phyloP scores from a whole-genome alignment of 768 basidiomycete genomes.

The Suillus variegatus region DNA sequence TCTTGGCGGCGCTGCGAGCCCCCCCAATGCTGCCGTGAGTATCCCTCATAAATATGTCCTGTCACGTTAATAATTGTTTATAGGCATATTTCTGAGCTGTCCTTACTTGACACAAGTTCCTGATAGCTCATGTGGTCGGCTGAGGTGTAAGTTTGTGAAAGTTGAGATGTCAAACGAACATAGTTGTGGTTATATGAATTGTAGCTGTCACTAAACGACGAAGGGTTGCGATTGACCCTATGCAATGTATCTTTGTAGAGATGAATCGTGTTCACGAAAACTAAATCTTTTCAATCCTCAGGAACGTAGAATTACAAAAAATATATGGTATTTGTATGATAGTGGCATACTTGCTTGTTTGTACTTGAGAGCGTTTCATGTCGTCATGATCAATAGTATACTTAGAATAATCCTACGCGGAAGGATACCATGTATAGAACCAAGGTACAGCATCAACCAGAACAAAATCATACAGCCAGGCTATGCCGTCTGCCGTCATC shows the following conservation, averaged over 20 bases:
- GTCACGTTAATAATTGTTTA: constrained; percentile 6
- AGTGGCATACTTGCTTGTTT: constrained; percentile 13
- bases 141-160: constrained; percentile 7
- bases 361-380: constrained; percentile 19
- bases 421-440: constrained; percentile 21
- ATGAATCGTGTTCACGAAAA: background rate
- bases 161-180: background rate
- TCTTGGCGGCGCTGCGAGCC: constrained; percentile 69
- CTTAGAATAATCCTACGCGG: constrained; percentile 33
- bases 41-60: background rate
- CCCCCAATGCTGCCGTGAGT: constrained; percentile 70
- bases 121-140: constrained; percentile 1
- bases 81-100: constrained; percentile 31
- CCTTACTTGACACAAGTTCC: constrained; percentile 2
- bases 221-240: constrained; percentile 5
- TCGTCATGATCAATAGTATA: constrained; percentile 30
- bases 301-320: constrained; percentile 30
- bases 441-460: constrained; percentile 12
- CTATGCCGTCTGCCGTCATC: constrained; percentile 67
- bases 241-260: constrained; percentile 1
- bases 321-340: constrained; percentile 25
- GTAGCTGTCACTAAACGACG: background rate
- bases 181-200: constrained; percentile 2
- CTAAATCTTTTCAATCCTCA: background rate
- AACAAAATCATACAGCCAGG: constrained; percentile 52